Percentiles rank a stretch among this genome's conserved stretches.
phyloP scores from a whole-genome alignment of 441 rosid genomes.

The Mallotus japonicus region DNA sequence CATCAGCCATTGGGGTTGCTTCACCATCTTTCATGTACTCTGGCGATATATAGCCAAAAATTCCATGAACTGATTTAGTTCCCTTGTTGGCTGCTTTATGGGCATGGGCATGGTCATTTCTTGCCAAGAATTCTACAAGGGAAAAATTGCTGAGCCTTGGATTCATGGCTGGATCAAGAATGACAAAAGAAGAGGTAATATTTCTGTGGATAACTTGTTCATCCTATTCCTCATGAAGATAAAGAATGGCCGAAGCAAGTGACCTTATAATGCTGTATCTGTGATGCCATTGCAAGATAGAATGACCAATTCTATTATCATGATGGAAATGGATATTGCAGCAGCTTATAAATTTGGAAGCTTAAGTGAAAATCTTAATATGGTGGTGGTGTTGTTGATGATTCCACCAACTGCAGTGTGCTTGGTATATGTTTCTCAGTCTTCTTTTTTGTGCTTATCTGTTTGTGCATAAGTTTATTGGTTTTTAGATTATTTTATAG shows the following conservation, averaged over 20 bases:
- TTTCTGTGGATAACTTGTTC: too few species aligned
- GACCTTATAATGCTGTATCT: slow-evolving; percentile 68
- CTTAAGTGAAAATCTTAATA: not conserved
- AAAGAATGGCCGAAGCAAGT: slow-evolving; percentile 76
- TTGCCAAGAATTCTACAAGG: slow-evolving; percentile 79
- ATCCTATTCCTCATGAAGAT: slow-evolving; percentile 96
- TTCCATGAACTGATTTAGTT: slow-evolving; percentile 70
- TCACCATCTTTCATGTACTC: slow-evolving; percentile 86
- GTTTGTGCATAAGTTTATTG: too few species aligned
- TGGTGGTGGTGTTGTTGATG: not conserved
- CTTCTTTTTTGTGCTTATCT: not conserved
- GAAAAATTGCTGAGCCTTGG: slow-evolving; percentile 83
- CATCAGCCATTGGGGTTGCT: slow-evolving; percentile 76
- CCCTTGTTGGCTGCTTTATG: slow-evolving; percentile 49
- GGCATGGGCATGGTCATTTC: slow-evolving; percentile 72
- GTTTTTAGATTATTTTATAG: too few species aligned
- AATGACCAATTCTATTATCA: too few species aligned
- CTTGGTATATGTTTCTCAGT: not conserved
- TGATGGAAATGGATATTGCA: not conserved
- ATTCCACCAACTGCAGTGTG: not conserved
- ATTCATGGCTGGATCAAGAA: slow-evolving; percentile 75
- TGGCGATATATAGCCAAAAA: slow-evolving; percentile 90
- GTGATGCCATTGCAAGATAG: slow-evolving; percentile 58
- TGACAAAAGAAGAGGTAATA: slow-evolving; percentile 76
- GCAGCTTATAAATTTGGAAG: not conserved